Base-by-base conservation (phyloP, 2,329 filamentous ascomycete genomes). In the Neofusicoccum umdonicola region DNA sequence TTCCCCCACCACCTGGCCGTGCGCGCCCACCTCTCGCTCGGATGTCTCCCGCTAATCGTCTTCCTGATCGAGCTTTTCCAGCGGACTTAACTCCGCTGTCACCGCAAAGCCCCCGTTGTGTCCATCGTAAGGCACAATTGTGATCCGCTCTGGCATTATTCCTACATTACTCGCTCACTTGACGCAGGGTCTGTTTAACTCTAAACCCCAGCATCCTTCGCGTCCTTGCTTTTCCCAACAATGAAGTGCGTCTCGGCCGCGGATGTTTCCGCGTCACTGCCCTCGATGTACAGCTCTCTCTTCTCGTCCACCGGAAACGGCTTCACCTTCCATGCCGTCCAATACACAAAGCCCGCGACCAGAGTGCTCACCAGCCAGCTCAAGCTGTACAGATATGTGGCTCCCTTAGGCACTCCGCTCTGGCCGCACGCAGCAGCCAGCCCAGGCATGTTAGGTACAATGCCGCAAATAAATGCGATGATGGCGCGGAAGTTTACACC, bases 401-500 rank as follows among this genome's bases (percentile, higher is more conserved):
- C 66, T 7, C 63, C 66, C 7, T 50, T 51, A 7, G 66, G 61
- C 8, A 65, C 52, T 13, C 63, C 61, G 11, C 34, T 63, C 39
- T 62, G 51, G 22, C 64, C 64, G 35, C 63, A 65, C 5, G 66
- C 66, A 19, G 62, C 62, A 8, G 62, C 62, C 17, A 64, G 34
- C 1, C 70, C 70, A 2, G 71, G 70, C 9, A 72, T 67, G 8
- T 69, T 69, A 7, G 71, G 71, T 17, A 67, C 54, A 27, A 68
- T 71, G 37, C 71, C 70, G 9, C 71, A 68, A 42, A 71, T 63
- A 22, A 72, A 68, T 3, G 71, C 71, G 13, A 68, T 66, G n/a
- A 72, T 68, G 17, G 67, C 68, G 22, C 71, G 69, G 68, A 70
- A 70, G 51, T 72, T 72, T 42, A 63, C 71, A 1, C 68, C 71